These are phyloP conservation scores for Globisporangium ultimum DNA, from an alignment of 352 stramenopile species.

Conservation along the genomic window DNA sequence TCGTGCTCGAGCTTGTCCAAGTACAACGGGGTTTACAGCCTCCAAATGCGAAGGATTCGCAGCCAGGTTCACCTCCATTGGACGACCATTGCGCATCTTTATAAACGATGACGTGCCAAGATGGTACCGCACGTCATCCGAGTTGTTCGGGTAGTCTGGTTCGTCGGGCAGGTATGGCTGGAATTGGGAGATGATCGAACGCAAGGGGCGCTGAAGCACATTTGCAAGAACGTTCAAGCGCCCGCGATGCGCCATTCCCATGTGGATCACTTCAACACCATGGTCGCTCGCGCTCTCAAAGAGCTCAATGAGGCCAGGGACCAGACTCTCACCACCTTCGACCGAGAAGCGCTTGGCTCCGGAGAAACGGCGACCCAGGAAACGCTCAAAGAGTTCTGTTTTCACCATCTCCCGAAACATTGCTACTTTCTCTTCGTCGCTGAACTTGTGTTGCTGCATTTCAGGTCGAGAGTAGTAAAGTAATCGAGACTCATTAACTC, in stretches of 20 bases:
- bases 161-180: slow-evolving; percentile 84
- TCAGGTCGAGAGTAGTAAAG: neutral
- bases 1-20: slow-evolving; percentile 94
- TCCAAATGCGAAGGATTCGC: slow-evolving; percentile 99
- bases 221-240: slow-evolving; percentile 98
- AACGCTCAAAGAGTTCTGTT: slow-evolving; percentile 97
- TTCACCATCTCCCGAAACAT: slow-evolving; percentile 95
- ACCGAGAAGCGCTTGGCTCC: slow-evolving; percentile 98
- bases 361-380: slow-evolving; percentile 93
- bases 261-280: slow-evolving; percentile 96
- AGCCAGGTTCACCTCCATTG: slow-evolving; percentile 86
- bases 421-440: slow-evolving; percentile 88
- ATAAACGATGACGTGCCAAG: slow-evolving; percentile 77
- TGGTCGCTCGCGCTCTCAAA: slow-evolving; percentile 94
- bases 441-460: slow-evolving; percentile 39
- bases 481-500: no score
- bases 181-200: slow-evolving; percentile 91
- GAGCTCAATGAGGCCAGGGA: slow-evolving; percentile 93
- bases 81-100: slow-evolving; percentile 59
- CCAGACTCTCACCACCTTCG: slow-evolving; percentile 96
- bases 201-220: slow-evolving; percentile 96
- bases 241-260: slow-evolving; percentile 98
- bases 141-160: slow-evolving; percentile 84
- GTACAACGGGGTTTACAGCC: slow-evolving; percentile 96
- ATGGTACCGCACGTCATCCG: slow-evolving; percentile 87